Evolutionary conservation across 768 basidiomycete species (phyloP).

Genomic region (Kwoniella sp.): DNA sequence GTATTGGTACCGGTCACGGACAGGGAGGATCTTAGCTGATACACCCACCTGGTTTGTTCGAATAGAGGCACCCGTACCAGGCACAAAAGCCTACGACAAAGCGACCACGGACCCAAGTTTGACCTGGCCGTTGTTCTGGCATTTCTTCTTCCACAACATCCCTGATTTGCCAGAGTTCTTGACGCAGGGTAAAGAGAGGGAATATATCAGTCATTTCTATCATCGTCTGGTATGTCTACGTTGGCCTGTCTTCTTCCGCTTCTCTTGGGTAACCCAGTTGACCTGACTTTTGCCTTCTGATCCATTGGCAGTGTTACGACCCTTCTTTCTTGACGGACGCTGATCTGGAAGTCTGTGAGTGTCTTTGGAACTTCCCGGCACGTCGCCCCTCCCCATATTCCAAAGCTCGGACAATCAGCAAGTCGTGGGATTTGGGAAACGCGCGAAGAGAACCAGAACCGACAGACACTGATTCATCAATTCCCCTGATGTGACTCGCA

Average conservation of each 20-base stretch:
- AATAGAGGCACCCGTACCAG: conserved; percentile 39
- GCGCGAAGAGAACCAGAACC: too few species aligned
- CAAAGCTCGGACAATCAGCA: too few species aligned
- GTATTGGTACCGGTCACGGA: too few species aligned
- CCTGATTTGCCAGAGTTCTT: conserved; percentile 37
- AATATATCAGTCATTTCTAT: conserved; percentile 38
- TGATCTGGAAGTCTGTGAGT: conserved; percentile 31
- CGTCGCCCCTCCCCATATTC: too few species aligned
- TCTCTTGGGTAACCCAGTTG: background rate
- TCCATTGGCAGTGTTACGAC: conserved; percentile 23
- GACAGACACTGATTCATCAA: too few species aligned
- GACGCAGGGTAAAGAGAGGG: conserved; percentile 32
- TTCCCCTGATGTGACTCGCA: too few species aligned
- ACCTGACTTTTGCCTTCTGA: too few species aligned
- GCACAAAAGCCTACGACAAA: conserved; percentile 30
- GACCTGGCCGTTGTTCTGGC: conserved; percentile 29
- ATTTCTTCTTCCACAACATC: conserved; percentile 44
- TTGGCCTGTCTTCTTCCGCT: background rate
- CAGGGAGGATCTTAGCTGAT: background rate
- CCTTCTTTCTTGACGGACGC: conserved; percentile 25
- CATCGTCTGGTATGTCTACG: conserved; percentile 25
- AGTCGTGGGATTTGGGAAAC: too few species aligned
- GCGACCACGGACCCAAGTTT: conserved; percentile 21
- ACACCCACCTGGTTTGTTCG: background rate
- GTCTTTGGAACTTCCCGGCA: too few species aligned